Conservation (phyloP, 176 grass and related monocot species). For the Ampelocalamus luodianensis region DNA sequence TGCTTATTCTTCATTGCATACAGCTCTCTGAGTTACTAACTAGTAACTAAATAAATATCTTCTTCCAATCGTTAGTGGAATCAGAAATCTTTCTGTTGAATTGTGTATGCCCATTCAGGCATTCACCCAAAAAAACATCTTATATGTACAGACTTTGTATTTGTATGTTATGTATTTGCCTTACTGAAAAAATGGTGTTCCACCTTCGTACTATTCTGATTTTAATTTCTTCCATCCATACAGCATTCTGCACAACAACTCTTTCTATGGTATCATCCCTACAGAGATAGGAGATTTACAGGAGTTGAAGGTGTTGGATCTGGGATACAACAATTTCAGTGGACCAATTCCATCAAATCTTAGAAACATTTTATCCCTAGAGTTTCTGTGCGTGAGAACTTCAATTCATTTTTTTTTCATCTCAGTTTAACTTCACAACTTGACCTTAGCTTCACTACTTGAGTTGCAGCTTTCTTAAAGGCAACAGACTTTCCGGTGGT, state of each 20-base stretch:
- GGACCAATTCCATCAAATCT: constrained; percentile 53
- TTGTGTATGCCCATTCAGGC: too few species aligned
- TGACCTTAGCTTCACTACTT: constrained; percentile 4
- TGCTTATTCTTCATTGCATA: constrained; percentile 9
- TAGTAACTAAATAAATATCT: not conserved
- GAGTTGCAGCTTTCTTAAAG: constrained; percentile 52
- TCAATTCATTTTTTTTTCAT: not conserved
- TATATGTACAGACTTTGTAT: not conserved
- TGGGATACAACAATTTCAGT: constrained; percentile 62
- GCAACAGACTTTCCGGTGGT: constrained; percentile 47
- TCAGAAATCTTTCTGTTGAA: not conserved
- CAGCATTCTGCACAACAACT: constrained; percentile 64
- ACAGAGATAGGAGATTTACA: constrained; percentile 49
- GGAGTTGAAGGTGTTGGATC: constrained; percentile 54
- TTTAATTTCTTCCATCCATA: not conserved
- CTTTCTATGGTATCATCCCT: constrained; percentile 58
- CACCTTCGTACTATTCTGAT: not conserved
- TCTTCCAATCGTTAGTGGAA: not conserved
- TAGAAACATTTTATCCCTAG: constrained; percentile 34
- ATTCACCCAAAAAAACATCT: too few species aligned
- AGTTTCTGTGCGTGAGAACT: constrained; percentile 55
- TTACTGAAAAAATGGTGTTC: not conserved
- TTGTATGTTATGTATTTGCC: not conserved
- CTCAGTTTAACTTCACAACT: constrained; percentile 7
- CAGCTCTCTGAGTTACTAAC: not conserved